Evolutionary conservation across 306 rosid genomes (phyloP), one percentile per base, ranked within the genome.

Genomic region (Dryas octopetala): DNA sequence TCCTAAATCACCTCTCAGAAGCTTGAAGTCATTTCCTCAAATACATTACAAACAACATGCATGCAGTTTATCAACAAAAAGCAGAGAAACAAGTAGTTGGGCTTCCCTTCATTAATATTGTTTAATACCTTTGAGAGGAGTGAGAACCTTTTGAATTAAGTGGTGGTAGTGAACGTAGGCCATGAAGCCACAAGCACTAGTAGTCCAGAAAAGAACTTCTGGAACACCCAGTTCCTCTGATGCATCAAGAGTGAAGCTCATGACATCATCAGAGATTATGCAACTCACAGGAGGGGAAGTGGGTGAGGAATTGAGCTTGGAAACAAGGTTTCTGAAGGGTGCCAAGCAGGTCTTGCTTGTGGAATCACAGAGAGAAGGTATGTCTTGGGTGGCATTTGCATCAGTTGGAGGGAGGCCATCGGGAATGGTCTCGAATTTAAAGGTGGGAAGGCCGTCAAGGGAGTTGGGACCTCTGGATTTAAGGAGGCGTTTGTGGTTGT

Each of bases 321-420:
- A 9, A 8, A 90, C 65, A 28, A 91, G 90, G 23, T 75, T 65
- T 16, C 19, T 80, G 6, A 91, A 89, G 62, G 81, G 88, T 0
- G 80, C 74, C 0, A 77, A 55, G 62, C 90, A 89, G 9, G 74
- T 23, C 5, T 1, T 83, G 6, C 17, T 47, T 0, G 79, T 84
- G 10, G 97, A 85, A 0, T 59, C 69, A 7, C 85, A 82, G 0
- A 89, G 44, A n/a, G 86, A 6, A 6, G 87, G 71, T 0, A 83
- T 45, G 51, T 87, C 80, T 75, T 89, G 91, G 3, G 90, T 84
- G 15, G 49, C 85, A 7, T 91, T 86, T 1, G 57, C 71, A 1
- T 89, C 79, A 0, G 85, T 16, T 10, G 76, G 83, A 0, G 96
- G 93, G 5, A 88, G 90, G 19, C 96, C 91, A 0, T 91, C 91